phyloP scores from a whole-genome alignment of 2,329 filamentous ascomycete genomes.

The Fusarium concolor region DNA sequence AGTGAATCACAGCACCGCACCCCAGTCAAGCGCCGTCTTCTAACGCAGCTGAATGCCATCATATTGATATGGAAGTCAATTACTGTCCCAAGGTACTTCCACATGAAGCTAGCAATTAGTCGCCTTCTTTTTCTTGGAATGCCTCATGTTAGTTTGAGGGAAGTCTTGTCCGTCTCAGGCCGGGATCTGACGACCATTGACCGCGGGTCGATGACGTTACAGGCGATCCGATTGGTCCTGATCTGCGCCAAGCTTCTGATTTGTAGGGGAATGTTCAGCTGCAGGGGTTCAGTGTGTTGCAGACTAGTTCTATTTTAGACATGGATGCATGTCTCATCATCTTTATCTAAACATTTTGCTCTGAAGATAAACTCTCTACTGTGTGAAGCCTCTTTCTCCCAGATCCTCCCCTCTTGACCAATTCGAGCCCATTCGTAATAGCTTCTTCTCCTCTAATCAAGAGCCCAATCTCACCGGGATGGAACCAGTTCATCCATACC shows the following conservation, averaged over 20 bases:
- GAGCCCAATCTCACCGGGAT: slow-evolving; percentile 46
- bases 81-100: slow-evolving; percentile 2
- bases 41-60: not conserved
- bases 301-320: not conserved
- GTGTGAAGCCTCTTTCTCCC: slow-evolving; percentile 15
- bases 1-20: no score
- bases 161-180: slow-evolving; percentile 22
- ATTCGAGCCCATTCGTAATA: slow-evolving; percentile 41
- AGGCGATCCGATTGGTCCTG: slow-evolving; percentile 11
- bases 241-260: not conserved
- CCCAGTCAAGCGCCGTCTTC: not conserved
- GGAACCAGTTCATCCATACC: slow-evolving; percentile 48
- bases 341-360: not conserved
- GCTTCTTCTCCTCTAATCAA: slow-evolving; percentile 40
- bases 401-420: slow-evolving; percentile 26
- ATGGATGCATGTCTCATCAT: not conserved
- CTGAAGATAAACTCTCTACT: slow-evolving; percentile 34
- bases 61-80: not conserved
- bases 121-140: not conserved
- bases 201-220: slow-evolving; percentile 7
- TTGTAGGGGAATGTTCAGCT: slow-evolving; percentile 8
- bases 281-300: not conserved
- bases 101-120: not conserved
- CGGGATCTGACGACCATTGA: not conserved
- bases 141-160: slow-evolving; percentile 12